Percentiles rank a stretch among this genome's conserved stretches.
These are phyloP conservation scores for Acanthamoeba castellanii DNA, from an alignment of 208 protist genomes.

Conservation along the genomic window DNA sequence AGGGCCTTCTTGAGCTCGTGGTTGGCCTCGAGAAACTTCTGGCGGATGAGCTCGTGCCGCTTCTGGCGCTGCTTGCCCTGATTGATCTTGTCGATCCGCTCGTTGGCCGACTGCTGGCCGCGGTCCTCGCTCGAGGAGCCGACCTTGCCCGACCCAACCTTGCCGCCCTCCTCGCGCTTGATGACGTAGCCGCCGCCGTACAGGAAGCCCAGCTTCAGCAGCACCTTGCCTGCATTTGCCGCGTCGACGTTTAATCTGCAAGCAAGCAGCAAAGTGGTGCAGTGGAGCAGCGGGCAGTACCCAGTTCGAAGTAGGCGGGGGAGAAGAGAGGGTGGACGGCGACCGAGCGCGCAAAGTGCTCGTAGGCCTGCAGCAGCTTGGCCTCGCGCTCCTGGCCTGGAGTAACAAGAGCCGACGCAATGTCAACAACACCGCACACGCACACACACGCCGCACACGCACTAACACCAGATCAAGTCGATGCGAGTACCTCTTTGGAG, in stretches of 20 bases:
- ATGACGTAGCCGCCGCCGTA: slow-evolving; percentile 33
- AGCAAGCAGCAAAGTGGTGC: too few species aligned
- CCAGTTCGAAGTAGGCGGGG: slow-evolving; percentile 62
- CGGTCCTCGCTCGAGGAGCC: background rate
- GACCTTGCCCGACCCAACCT: background rate
- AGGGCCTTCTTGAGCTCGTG: slow-evolving; percentile 34
- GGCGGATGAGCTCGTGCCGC: slow-evolving; percentile 35
- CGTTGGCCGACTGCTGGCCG: background rate
- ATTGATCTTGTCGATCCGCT: slow-evolving; percentile 68
- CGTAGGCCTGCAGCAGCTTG: slow-evolving; percentile 12
- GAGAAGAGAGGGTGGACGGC: slow-evolving; percentile 28
- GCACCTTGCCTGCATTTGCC: background rate
- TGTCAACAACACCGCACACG: background rate
- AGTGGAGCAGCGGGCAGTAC: background rate
- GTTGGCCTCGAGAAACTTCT: slow-evolving; percentile 67
- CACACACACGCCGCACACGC: too few species aligned
- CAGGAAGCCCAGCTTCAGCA: slow-evolving; percentile 34
- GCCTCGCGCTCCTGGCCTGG: background rate
- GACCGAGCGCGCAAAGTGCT: slow-evolving; percentile 42
- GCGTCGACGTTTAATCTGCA: background rate
- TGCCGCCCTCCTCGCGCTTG: slow-evolving; percentile 8
- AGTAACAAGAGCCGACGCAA: background rate
- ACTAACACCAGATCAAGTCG: background rate
- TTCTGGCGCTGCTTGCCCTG: slow-evolving; percentile 28
- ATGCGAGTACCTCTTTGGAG: background rate